These are phyloP conservation scores for Rossbeevera mucosa DNA, from an alignment of 768 basidiomycete species.

Conservation along the genomic window DNA sequence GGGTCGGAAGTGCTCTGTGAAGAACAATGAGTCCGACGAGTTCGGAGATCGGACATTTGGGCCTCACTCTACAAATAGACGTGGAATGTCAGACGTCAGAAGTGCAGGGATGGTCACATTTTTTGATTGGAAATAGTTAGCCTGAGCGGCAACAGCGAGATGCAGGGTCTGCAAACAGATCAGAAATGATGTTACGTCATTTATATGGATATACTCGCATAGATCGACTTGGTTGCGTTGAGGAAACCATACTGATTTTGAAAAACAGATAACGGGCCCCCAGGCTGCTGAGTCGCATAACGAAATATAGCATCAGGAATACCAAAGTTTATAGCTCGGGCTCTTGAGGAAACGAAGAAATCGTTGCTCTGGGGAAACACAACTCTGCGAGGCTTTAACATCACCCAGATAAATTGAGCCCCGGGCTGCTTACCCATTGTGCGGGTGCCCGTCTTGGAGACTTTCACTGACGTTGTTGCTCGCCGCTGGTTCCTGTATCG, in stretches of 20 bases:
- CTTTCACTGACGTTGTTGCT: conserved; percentile 48
- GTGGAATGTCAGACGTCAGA: conserved; percentile 40
- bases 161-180: conserved; percentile 45
- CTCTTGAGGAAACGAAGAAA: conserved; percentile 49
- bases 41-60: not conserved
- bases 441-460: conserved; percentile 43
- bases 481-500: conserved; percentile 23
- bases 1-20: conserved; percentile 48
- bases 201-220: conserved; percentile 15
- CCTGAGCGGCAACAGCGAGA: conserved; percentile 52
- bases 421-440: conserved; percentile 48
- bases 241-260: conserved; percentile 47
- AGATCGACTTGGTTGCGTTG: conserved; percentile 43
- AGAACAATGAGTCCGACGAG: conserved; percentile 1
- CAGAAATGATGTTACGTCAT: not conserved
- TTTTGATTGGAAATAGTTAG: conserved; percentile 51
- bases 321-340: conserved; percentile 44
- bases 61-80: conserved; percentile 57
- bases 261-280: conserved; percentile 45
- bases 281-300: conserved; percentile 39
- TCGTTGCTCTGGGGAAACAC: conserved; percentile 36
- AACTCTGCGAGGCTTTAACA: conserved; percentile 30
- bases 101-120: conserved; percentile 37
- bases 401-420: not conserved
- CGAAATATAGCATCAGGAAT: conserved; percentile 59